A percentile compares a stretch with the other conserved stretches of the same genome.
Conservation (phyloP, 768 basidiomycete species). For the Lactarius vividus region DNA sequence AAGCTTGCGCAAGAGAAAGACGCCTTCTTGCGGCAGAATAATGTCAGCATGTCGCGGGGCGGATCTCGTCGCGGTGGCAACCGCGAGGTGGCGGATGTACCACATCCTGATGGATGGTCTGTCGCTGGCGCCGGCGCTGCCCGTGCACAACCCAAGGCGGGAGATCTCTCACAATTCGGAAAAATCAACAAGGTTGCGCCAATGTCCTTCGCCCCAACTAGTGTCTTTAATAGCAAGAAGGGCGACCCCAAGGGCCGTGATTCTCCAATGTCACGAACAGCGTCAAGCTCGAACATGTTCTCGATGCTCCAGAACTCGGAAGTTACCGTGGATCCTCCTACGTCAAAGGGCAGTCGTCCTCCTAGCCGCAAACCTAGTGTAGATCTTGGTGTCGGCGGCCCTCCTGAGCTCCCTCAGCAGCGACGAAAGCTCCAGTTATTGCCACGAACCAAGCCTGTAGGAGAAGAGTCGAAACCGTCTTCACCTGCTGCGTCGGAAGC, state of each 20-base stretch:
- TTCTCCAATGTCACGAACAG: slow-evolving; percentile 70
- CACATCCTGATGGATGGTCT: slow-evolving; percentile 87
- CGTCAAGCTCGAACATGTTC: slow-evolving; percentile 84
- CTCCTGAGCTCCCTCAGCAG: slow-evolving; percentile 49
- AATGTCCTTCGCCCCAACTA: slow-evolving; percentile 80
- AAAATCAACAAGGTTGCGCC: slow-evolving; percentile 70
- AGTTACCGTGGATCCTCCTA: slow-evolving; percentile 47
- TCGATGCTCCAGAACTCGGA: slow-evolving; percentile 72
- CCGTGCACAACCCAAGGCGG: slow-evolving; percentile 70
- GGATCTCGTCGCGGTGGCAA: slow-evolving; percentile 87
- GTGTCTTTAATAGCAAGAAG: slow-evolving; percentile 78
- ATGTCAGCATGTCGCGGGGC: slow-evolving; percentile 78
- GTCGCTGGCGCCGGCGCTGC: slow-evolving; percentile 29
- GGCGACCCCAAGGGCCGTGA: slow-evolving; percentile 55
- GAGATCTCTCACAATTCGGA: slow-evolving; percentile 84
- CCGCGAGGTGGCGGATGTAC: slow-evolving; percentile 53
- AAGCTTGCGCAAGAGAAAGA: slow-evolving; percentile 84
- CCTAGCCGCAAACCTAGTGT: slow-evolving; percentile 51
- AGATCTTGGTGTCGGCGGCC: slow-evolving; percentile 46
- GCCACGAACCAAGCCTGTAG: slow-evolving; percentile 74
- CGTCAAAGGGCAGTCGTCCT: slow-evolving; percentile 49
- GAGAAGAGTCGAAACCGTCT: slow-evolving; percentile 38
- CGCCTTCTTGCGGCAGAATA: slow-evolving; percentile 55
- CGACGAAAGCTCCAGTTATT: slow-evolving; percentile 72
- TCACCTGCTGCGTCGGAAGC: slow-evolving; percentile 50